These are phyloP conservation scores for Phaeomoniella chlamydospora DNA, from an alignment of 2,329 filamentous ascomycete genomes.

Conservation along the genomic window DNA sequence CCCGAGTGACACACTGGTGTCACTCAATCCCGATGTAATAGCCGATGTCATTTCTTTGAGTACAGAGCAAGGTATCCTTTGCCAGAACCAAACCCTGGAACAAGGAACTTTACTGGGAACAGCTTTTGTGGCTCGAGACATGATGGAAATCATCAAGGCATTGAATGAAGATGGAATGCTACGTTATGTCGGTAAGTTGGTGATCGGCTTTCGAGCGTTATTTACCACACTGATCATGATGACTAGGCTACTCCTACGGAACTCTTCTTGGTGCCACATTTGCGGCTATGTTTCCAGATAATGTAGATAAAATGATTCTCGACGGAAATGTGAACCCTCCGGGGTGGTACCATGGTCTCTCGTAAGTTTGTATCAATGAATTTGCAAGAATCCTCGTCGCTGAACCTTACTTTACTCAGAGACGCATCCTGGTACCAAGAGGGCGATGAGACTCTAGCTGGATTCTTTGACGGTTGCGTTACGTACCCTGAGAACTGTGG, in stretches of 20 bases:
- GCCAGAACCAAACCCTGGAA: neutral
- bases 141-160: conserved; percentile 16
- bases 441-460: too few relatives aligned
- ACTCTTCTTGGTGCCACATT: conserved; percentile 38
- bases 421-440: too few relatives aligned
- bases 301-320: conserved; percentile 20
- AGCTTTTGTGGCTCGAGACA: conserved; percentile 15
- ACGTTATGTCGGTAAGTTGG: neutral
- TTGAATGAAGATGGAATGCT: neutral
- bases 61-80: too few relatives aligned
- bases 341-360: conserved; percentile 20
- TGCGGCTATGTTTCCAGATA: conserved; percentile 37
- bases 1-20: neutral
- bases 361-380: too few relatives aligned
- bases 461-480: too few relatives aligned
- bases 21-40: neutral
- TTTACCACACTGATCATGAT: neutral
- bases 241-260: conserved; percentile 43
- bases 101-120: conserved; percentile 15
- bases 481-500: too few relatives aligned
- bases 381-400: too few relatives aligned
- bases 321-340: conserved; percentile 25
- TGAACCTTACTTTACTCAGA: too few relatives aligned
- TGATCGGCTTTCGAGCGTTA: neutral
- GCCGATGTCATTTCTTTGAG: too few relatives aligned